phyloP scores from a whole-genome alignment of 2,329 filamentous ascomycete species.

The Aspergillus oerlinghausenensis region DNA sequence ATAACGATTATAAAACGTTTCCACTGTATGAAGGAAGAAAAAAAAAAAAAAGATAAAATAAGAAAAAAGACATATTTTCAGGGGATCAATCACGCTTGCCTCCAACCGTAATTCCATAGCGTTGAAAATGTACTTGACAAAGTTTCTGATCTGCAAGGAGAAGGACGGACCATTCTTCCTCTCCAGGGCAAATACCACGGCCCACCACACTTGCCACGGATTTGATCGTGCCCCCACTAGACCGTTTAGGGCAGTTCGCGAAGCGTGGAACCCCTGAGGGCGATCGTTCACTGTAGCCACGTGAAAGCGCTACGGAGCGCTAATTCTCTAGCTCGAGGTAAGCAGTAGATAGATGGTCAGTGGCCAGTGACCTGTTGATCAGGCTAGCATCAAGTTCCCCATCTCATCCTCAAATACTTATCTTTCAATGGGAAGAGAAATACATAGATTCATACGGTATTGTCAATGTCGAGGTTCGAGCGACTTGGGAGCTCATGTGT shows the following conservation, averaged over 20 bases:
- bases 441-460: background rate
- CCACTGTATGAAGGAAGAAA: too few species aligned
- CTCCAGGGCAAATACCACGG: background rate
- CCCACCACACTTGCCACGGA: background rate
- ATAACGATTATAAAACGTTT: too few species aligned
- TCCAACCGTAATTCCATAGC: too few species aligned
- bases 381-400: too few species aligned
- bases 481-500: too few species aligned
- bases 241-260: constrained; percentile 14
- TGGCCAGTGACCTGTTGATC: too few species aligned
- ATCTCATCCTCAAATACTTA: background rate
- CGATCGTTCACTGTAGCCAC: constrained; percentile 19
- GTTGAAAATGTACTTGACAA: background rate
- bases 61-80: too few species aligned
- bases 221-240: background rate
- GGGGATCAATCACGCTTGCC: too few species aligned
- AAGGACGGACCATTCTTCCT: background rate
- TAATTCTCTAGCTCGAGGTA: background rate
- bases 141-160: background rate
- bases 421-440: background rate
- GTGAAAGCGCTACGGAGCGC: constrained; percentile 12
- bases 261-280: constrained; percentile 20
- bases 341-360: too few species aligned
- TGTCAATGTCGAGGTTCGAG: too few species aligned
- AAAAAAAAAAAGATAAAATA: too few species aligned